These are phyloP conservation scores for Rhodomyrtus psidioides DNA, from an alignment of 441 rosid species.

Conservation along the genomic window DNA sequence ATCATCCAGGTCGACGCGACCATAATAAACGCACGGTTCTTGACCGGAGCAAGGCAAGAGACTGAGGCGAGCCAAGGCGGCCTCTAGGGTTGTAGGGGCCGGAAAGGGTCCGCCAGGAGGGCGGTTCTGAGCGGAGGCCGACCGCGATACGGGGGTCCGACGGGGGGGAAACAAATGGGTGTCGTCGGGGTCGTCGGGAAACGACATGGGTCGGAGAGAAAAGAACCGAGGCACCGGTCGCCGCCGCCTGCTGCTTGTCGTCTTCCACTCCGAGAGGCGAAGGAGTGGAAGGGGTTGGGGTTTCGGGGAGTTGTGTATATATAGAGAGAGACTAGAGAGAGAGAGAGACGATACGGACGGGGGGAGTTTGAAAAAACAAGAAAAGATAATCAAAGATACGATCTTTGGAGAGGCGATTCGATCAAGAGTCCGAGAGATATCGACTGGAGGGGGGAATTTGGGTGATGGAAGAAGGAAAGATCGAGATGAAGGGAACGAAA, in stretches of 20 bases:
- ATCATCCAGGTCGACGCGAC: neutral
- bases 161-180: neutral
- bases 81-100: neutral
- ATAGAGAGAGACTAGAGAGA: neutral
- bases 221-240: neutral
- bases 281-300: neutral
- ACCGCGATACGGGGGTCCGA: neutral
- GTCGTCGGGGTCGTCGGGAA: neutral
- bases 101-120: neutral
- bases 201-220: neutral
- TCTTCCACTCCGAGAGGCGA: neutral
- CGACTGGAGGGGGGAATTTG: neutral
- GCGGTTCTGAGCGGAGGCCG: neutral
- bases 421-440: neutral
- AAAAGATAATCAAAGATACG: neutral
- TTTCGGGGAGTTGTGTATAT: neutral
- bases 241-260: neutral
- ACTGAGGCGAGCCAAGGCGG: neutral
- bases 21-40: neutral
- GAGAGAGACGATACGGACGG: neutral
- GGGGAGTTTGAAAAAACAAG: neutral
- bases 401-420: neutral
- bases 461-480: neutral
- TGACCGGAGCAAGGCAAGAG: neutral
- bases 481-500: neutral